Evolutionary conservation across 352 stramenopile genomes (phyloP).

Genomic region (Phytopythium chamaehyphon): DNA sequence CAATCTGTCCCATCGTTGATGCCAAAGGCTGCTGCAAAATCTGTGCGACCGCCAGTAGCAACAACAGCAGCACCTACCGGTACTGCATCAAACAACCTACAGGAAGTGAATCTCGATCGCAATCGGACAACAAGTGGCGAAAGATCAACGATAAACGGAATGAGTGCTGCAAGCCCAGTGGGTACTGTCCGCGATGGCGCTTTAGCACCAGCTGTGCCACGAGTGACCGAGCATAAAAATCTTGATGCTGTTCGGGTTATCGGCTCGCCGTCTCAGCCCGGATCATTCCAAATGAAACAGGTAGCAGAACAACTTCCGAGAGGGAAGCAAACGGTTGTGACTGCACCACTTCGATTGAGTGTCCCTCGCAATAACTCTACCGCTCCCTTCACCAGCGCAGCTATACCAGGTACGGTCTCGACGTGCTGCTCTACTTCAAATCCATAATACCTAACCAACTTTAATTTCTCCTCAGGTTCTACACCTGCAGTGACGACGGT

Average conservation of each 20-base stretch:
- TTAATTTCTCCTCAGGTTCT: too few species aligned
- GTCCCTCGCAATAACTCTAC: neutral
- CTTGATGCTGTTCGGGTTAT: too few species aligned
- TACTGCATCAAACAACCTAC: neutral
- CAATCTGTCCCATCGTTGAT: neutral
- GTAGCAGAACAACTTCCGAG: neutral
- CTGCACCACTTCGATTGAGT: neutral
- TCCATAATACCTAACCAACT: too few species aligned
- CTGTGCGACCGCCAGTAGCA: neutral
- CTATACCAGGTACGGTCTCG: neutral
- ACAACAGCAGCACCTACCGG: neutral
- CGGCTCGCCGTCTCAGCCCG: too few species aligned
- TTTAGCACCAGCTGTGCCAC: too few species aligned
- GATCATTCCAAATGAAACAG: neutral
- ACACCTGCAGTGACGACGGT: too few species aligned
- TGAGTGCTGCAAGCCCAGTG: too few species aligned
- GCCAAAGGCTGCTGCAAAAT: constrained; percentile 4
- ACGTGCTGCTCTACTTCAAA: too few species aligned
- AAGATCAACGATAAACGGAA: too few species aligned
- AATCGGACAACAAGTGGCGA: neutral
- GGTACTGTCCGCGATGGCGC: too few species aligned
- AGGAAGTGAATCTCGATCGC: neutral
- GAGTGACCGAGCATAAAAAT: too few species aligned
- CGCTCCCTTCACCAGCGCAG: neutral
- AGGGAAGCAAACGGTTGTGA: neutral